These are phyloP conservation scores for Steccherinum ochraceum DNA, from an alignment of 768 basidiomycete species.

Conservation along the genomic window DNA sequence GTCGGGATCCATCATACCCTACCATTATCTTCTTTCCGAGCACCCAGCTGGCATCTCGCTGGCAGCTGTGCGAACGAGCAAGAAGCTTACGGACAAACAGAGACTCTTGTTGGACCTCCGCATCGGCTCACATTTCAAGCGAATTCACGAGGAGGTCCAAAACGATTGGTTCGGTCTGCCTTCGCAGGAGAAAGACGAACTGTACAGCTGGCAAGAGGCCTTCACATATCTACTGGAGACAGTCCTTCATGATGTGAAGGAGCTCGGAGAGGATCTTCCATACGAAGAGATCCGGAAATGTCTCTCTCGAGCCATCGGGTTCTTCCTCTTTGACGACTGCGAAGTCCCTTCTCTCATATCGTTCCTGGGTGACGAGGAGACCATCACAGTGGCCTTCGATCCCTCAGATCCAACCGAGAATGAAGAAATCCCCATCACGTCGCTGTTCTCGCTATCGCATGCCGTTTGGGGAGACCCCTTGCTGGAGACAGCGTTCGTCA, in stretches of 20 bases:
- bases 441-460: conserved; percentile 32
- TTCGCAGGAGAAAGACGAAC: conserved; percentile 21
- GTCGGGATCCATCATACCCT: conserved; percentile 38
- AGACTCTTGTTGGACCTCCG: conserved; percentile 48
- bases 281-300: conserved; percentile 28
- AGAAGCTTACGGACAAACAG: conserved; percentile 28
- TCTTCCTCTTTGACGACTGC: conserved; percentile 72
- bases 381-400: conserved; percentile 44
- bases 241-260: conserved; percentile 40
- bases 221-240: conserved; percentile 57
- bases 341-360: conserved; percentile 64
- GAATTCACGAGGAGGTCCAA: conserved; percentile 59
- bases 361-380: conserved; percentile 53
- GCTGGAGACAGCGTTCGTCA: conserved; percentile 58
- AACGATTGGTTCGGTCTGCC: conserved; percentile 74
- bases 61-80: conserved; percentile 29
- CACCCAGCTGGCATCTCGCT: conserved; percentile 30
- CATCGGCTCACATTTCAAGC: conserved; percentile 53
- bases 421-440: conserved; percentile 35
- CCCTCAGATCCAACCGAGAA: conserved; percentile 11
- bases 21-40: conserved; percentile 46
- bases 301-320: conserved; percentile 66
- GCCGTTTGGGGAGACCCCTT: conserved; percentile 76
- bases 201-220: conserved; percentile 72
- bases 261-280: conserved; percentile 15